phyloP scores from a whole-genome alignment of 1,139 yeast species.

The Protomyces arabidopsidicola region DNA sequence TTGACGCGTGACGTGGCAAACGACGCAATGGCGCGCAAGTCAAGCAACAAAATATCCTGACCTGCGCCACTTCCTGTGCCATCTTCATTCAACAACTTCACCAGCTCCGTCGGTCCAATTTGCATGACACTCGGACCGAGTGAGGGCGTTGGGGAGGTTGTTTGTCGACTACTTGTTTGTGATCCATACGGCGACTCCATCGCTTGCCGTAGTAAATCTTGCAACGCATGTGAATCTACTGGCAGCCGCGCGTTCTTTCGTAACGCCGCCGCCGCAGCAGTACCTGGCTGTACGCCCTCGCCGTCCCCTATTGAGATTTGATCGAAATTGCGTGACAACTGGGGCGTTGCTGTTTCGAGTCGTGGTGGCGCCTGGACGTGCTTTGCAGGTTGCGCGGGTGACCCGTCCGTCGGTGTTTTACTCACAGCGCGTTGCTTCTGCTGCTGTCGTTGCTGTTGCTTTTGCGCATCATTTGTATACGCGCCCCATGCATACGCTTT shows the following conservation, averaged over 20 bases:
- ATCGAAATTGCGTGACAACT: not conserved
- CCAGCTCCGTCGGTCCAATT: not conserved
- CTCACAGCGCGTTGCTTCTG: too few species aligned
- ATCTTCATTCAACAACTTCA: not conserved
- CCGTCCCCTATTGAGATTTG: not conserved
- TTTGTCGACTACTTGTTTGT: not conserved
- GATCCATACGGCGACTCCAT: not conserved
- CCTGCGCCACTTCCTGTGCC: not conserved
- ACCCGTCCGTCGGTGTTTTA: too few species aligned
- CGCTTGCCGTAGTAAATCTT: not conserved
- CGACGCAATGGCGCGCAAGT: conserved; percentile 67
- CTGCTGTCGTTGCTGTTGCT: too few species aligned
- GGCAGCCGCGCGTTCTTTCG: not conserved
- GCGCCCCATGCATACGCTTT: not conserved
- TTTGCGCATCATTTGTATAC: not conserved
- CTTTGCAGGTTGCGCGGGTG: too few species aligned
- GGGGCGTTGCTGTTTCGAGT: not conserved
- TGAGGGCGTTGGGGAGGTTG: not conserved
- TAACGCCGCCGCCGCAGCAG: not conserved
- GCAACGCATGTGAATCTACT: not conserved
- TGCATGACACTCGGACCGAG: not conserved
- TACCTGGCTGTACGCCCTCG: not conserved
- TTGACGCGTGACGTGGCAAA: conserved; percentile 50
- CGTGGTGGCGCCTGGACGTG: not conserved
- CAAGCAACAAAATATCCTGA: conserved; percentile 41